These are phyloP conservation scores for Colletotrichum neosansevieriae DNA, from an alignment of 2,329 filamentous ascomycete species.

Conservation along the genomic window DNA sequence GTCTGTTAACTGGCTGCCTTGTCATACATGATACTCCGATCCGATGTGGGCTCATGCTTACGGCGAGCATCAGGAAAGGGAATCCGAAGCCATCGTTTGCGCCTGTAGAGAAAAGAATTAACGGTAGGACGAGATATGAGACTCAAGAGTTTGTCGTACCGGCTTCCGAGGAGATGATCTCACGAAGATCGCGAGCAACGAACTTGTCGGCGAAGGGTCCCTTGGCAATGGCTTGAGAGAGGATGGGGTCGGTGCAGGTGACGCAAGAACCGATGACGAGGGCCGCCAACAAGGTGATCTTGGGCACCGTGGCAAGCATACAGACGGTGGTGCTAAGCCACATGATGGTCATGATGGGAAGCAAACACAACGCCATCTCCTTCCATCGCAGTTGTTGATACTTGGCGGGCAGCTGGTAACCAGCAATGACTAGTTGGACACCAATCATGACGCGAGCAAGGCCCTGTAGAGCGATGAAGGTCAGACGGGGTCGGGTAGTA, in stretches of 20 bases:
- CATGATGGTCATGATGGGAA: slow-evolving; percentile 73
- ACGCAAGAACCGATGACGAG: slow-evolving; percentile 71
- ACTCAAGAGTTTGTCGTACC: neutral
- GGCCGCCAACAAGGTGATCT: slow-evolving; percentile 64
- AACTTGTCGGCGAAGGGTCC: slow-evolving; percentile 73
- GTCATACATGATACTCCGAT: too few relatives aligned
- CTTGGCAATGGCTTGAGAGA: slow-evolving; percentile 73
- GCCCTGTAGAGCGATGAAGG: slow-evolving; percentile 46
- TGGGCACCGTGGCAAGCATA: slow-evolving; percentile 66
- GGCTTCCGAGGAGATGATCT: slow-evolving; percentile 72
- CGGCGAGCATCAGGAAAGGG: slow-evolving; percentile 70
- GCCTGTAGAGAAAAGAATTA: slow-evolving; percentile 47
- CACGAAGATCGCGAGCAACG: slow-evolving; percentile 66
- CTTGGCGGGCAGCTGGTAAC: slow-evolving; percentile 70
- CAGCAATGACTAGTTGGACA: slow-evolving; percentile 71
- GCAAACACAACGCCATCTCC: slow-evolving; percentile 65
- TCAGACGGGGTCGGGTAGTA: neutral
- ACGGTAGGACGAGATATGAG: neutral
- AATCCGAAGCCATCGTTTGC: slow-evolving; percentile 74
- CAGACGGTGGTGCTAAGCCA: slow-evolving; percentile 70
- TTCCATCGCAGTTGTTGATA: slow-evolving; percentile 63
- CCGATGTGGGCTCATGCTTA: too few relatives aligned
- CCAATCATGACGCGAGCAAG: slow-evolving; percentile 70
- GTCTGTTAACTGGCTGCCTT: too few relatives aligned
- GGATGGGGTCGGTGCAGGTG: slow-evolving; percentile 71